phyloP scores from a whole-genome alignment of 352 stramenopile genomes.

The Phytopythium sindhum region DNA sequence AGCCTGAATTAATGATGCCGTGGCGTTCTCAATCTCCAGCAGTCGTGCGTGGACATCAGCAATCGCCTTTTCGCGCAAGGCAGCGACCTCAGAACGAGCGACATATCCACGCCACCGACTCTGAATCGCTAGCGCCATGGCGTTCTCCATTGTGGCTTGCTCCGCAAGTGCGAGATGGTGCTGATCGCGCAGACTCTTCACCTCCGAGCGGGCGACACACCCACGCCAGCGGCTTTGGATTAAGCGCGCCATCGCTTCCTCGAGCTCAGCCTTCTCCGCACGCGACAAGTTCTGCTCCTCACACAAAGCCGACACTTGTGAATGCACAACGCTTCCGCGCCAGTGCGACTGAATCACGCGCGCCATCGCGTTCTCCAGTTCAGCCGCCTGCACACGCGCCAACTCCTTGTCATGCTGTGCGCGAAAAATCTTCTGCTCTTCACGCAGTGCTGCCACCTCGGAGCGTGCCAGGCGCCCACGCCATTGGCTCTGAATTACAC shows the following conservation, averaged over 20 bases:
- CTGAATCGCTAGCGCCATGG: slow-evolving; percentile 5
- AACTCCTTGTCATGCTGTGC: no score
- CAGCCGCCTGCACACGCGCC: no score
- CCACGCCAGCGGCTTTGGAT: slow-evolving; percentile 31
- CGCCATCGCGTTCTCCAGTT: slow-evolving; percentile 11
- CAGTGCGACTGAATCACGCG: slow-evolving; percentile 9
- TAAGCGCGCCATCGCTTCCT: slow-evolving; percentile 13
- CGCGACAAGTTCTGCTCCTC: not conserved
- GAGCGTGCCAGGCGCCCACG: slow-evolving; percentile 14
- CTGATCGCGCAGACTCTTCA: slow-evolving; percentile 7
- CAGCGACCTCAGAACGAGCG: slow-evolving; percentile 4
- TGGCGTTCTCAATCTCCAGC: slow-evolving; percentile 23
- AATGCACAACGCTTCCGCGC: slow-evolving; percentile 9
- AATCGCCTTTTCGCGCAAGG: slow-evolving; percentile 13
- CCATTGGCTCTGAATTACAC: slow-evolving; percentile 28
- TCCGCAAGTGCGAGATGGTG: slow-evolving; percentile 1
- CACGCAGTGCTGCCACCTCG: slow-evolving; percentile 4
- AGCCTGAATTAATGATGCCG: slow-evolving; percentile 27
- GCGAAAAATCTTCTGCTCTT: not conserved
- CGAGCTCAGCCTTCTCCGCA: slow-evolving; percentile 6
- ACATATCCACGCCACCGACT: slow-evolving; percentile 13
- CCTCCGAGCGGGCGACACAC: slow-evolving; percentile 7
- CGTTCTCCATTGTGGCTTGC: not conserved
- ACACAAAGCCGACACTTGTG: slow-evolving; percentile 5
- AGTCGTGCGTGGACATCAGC: slow-evolving; percentile 17